These are phyloP conservation scores for Penicillium atrosanguineum DNA, from an alignment of 495 filamentous ascomycete species.

Conservation along the genomic window DNA sequence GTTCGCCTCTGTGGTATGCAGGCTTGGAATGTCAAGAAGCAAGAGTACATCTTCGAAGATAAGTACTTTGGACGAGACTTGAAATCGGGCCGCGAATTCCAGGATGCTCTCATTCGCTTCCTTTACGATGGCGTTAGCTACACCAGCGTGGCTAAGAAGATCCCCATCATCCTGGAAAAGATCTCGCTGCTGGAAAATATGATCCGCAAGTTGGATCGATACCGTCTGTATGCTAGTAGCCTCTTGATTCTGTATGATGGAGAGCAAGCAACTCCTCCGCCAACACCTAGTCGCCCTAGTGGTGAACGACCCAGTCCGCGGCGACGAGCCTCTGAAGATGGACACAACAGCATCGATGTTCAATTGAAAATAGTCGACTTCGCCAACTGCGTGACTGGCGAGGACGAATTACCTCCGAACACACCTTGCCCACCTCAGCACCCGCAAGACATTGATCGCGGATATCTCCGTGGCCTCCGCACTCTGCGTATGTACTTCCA, in stretches of 20 bases:
- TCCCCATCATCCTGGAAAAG: conserved; percentile 83
- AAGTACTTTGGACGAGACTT: conserved; percentile 94
- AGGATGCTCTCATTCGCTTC: conserved; percentile 82
- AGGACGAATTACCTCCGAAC: conserved; percentile 61
- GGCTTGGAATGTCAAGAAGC: conserved; percentile 82
- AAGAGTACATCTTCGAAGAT: conserved; percentile 86
- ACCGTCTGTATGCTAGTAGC: conserved; percentile 95
- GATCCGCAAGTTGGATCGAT: conserved; percentile 73
- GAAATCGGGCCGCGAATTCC: conserved; percentile 87
- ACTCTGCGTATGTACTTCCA: conserved; percentile 82
- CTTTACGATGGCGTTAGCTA: conserved; percentile 87
- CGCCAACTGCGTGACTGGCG: conserved; percentile 92
- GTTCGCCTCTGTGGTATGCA: conserved; percentile 96
- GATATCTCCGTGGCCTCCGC: conserved; percentile 83
- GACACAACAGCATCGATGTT: conserved; percentile 52
- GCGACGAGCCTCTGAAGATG: conserved; percentile 37
- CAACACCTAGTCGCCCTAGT: conserved; percentile 5
- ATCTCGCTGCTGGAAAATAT: conserved; percentile 77
- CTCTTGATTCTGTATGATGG: conserved; percentile 93
- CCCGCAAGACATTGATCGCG: conserved; percentile 76
- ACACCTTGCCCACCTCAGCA: conserved; percentile 78
- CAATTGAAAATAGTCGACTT: conserved; percentile 98
- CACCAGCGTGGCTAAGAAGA: conserved; percentile 73
- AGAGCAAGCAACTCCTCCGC: conserved; percentile 35
- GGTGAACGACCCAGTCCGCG: conserved; percentile 18